Conservation (phyloP, 2,329 filamentous ascomycete species). For the Sclerotinia spermophila region DNA sequence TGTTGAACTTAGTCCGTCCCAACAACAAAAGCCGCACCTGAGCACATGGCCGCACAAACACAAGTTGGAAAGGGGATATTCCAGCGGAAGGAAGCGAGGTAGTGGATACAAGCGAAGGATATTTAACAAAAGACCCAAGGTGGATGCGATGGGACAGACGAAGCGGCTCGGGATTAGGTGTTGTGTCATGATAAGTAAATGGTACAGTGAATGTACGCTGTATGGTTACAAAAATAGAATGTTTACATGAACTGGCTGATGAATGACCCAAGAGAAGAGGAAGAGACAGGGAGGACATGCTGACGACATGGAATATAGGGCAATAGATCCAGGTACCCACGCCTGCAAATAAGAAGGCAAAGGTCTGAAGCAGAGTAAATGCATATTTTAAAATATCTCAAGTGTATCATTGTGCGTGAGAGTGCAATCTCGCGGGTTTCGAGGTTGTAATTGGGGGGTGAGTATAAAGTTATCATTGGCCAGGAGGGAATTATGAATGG, state of each 20-base stretch:
- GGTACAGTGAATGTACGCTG: neutral
- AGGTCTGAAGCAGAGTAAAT: neutral
- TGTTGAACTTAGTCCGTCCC: conserved; percentile 6
- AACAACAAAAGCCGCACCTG: neutral
- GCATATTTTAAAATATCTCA: conserved; percentile 9
- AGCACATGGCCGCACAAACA: conserved; percentile 12
- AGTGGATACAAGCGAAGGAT: conserved; percentile 4
- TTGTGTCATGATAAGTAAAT: neutral
- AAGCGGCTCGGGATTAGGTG: conserved; percentile 6
- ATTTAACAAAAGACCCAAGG: conserved; percentile 3
- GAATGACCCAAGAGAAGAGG: conserved; percentile 15
- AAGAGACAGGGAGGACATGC: conserved; percentile 9
- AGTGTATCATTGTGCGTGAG: neutral
- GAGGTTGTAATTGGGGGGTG: conserved; percentile 8
- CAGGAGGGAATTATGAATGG: neutral
- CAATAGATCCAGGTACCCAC: conserved; percentile 11
- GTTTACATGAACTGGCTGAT: neutral
- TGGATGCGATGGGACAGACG: conserved; percentile 2
- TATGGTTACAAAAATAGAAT: neutral
- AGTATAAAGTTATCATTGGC: conserved; percentile 1
- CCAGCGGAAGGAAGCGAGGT: conserved; percentile 2
- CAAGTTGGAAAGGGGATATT: conserved; percentile 4
- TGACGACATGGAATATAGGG: conserved; percentile 16
- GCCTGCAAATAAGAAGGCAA: neutral
- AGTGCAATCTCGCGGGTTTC: conserved; percentile 15